Evolutionary conservation across 495 filamentous ascomycete species (phyloP).

Genomic region (Tirmania nivea): DNA sequence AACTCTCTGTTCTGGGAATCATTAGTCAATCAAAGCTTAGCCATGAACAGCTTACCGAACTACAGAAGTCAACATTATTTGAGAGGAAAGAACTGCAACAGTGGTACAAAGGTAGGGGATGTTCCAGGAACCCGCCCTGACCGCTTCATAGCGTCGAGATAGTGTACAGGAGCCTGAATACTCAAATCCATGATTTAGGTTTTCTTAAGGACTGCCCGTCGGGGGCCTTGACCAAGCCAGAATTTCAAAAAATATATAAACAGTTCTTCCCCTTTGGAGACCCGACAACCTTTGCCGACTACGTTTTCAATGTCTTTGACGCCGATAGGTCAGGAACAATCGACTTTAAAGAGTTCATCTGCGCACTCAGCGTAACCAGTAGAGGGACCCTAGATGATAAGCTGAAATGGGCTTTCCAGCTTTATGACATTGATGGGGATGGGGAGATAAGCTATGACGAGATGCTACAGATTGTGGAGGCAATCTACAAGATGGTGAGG

Average conservation of each 20-base stretch:
- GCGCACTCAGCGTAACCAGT: conserved; percentile 88
- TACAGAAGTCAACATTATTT: conserved; percentile 91
- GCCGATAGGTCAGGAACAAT: conserved; percentile 91
- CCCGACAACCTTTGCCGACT: conserved; percentile 88
- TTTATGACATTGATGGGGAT: conserved; percentile 98
- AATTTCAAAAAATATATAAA: conserved; percentile 98
- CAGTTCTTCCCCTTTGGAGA: conserved; percentile 99
- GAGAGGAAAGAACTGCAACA: conserved; percentile 99
- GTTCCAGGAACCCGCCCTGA: background rate
- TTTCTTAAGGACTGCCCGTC: conserved; percentile 96
- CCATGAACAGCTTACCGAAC: conserved; percentile 76
- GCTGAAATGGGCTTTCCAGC: conserved; percentile 96
- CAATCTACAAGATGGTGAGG: conserved; percentile 95
- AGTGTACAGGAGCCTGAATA: background rate
- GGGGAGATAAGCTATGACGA: conserved; percentile 98
- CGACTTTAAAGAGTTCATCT: conserved; percentile 99
- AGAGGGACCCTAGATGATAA: conserved; percentile 98
- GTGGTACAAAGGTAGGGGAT: conserved; percentile 82
- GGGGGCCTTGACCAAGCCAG: conserved; percentile 86
- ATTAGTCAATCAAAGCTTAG: conserved; percentile 81
- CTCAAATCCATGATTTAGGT: conserved; percentile 30
- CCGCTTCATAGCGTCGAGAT: background rate
- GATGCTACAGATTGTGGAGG: conserved; percentile 96
- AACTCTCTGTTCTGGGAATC: too few species aligned
- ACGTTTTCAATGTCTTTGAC: conserved; percentile 98